Conservation (phyloP, 495 filamentous ascomycete genomes). For the Neurospora sp. region DNA sequence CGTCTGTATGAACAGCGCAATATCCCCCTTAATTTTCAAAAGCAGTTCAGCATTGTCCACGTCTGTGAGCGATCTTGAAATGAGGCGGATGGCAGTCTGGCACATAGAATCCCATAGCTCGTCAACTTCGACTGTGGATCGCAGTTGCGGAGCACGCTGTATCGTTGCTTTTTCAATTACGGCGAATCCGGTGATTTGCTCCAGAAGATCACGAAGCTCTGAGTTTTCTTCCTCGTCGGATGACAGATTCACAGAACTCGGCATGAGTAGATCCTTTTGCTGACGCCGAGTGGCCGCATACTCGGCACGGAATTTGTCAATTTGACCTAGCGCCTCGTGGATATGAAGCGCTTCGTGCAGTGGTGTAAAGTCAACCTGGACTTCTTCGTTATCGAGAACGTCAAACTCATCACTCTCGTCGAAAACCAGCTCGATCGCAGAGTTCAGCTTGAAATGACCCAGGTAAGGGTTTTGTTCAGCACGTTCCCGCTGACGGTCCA, state of each 20-base stretch:
- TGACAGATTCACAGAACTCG: conserved; percentile 59
- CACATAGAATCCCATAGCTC: conserved; percentile 99
- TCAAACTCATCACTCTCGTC: conserved; percentile 95
- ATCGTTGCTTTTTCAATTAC: conserved; percentile 94
- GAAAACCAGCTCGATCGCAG: conserved; percentile 86
- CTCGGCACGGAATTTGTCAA: conserved; percentile 78
- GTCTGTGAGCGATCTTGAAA: conserved; percentile 61
- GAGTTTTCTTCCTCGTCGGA: conserved; percentile 59
- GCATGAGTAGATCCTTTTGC: conserved; percentile 85
- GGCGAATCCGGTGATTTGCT: conserved; percentile 91
- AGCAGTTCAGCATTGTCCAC: conserved; percentile 77
- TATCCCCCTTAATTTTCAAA: conserved; percentile 80
- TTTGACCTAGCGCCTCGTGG: conserved; percentile 87
- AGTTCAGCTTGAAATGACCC: conserved; percentile 81
- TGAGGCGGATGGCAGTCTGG: conserved; percentile 69
- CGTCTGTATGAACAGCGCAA: conserved; percentile 93
- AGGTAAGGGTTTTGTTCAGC: conserved; percentile 60
- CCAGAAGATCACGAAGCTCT: conserved; percentile 67
- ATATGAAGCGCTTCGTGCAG: conserved; percentile 95
- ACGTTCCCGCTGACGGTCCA: conserved; percentile 71
- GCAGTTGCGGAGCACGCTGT: conserved; percentile 68
- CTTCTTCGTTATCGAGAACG: conserved; percentile 83
- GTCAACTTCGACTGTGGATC: conserved; percentile 84
- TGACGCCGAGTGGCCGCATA: conserved; percentile 82
- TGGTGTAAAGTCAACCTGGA: conserved; percentile 88